A percentile compares a stretch with the other conserved stretches of the same genome.
These are phyloP conservation scores for Chenopodium suecicum DNA, from an alignment of 148 eudicot genomes.

Conservation along the genomic window DNA sequence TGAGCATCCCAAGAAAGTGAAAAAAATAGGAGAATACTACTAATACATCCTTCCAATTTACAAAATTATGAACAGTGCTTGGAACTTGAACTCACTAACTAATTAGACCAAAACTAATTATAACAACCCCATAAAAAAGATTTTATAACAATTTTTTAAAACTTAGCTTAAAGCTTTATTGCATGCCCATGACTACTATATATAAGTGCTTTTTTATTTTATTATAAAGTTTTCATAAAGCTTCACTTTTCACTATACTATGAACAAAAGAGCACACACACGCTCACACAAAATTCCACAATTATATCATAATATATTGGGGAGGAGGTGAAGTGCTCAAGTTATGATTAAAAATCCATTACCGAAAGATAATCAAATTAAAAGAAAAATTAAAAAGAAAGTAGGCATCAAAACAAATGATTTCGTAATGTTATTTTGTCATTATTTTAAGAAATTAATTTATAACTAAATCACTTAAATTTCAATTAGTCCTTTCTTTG, in stretches of 20 bases:
- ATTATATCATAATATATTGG: constrained; percentile 30
- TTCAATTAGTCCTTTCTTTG: constrained; percentile 9
- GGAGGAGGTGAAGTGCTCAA: constrained; percentile 22
- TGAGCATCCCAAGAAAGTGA: constrained; percentile 70
- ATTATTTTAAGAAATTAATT: neutral
- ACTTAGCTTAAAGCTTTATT: constrained; percentile 12
- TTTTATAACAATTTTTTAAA: constrained; percentile 13
- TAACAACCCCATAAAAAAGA: constrained; percentile 23
- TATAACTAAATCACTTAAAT: neutral
- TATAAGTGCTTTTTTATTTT: constrained; percentile 31
- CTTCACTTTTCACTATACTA: constrained; percentile 19
- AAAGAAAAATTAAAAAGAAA: neutral
- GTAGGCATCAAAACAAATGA: constrained; percentile 18
- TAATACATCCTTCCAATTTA: constrained; percentile 21
- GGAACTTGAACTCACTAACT: constrained; percentile 49
- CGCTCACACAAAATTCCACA: constrained; percentile 29
- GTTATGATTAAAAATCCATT: constrained; percentile 31
- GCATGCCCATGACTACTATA: constrained; percentile 23
- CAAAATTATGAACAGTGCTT: constrained; percentile 33
- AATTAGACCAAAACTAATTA: constrained; percentile 23
- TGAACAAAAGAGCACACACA: constrained; percentile 28
- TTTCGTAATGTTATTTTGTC: constrained; percentile 17
- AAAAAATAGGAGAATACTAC: neutral
- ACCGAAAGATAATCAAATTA: constrained; percentile 15
- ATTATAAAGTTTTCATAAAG: constrained; percentile 23